Base-by-base conservation (phyloP, 1,284 basidiomycete genomes). In the Moesziomyces parantarcticus region DNA sequence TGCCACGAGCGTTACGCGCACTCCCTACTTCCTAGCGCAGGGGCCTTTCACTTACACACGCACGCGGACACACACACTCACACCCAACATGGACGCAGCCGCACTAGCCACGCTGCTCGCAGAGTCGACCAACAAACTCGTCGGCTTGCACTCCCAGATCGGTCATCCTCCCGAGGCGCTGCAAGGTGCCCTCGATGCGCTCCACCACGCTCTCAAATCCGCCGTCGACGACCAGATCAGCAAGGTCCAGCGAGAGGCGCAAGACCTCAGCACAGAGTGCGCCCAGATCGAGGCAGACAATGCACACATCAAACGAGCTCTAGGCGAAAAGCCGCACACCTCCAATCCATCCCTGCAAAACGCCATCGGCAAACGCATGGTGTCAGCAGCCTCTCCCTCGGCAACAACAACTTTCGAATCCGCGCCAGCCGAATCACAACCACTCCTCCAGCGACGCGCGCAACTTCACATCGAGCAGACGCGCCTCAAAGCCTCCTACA, bases 141-240 rank as follows among this genome's bases (percentile, higher is more conserved):
- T 70, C 16, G 46, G 57, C 40, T 65, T 80, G 11, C 78, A 83
- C 44, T 56, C 71, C 23, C 65, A 75, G 41, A 76, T 83, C 48
- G 81, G 81, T 10, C 67, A 77, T 54, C 74, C 79, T 18, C 62
- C 75, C 32, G 73, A 77, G 21, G 62, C 76, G 22, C 54, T 81
- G 5, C 68, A 77, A 57, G 58, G 58, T 14, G 74, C 80, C 1
- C 70, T 80, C 49, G 73, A 73, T 5, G 65, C 73, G 1, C 75
- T 81, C 11, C 76, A 76, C n/a, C 59, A 74, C 13, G 75, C 79
- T 3, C 65, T 83, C 18, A 73, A 77, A 50, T 64, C 71, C 23
- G 80, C 81, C 0, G 76, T 81, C 23, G 73, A 80, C 36, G 74
- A 72, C n/a, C 75, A 83, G 68, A 67, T 83, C 23, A 66, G 57